Base-by-base conservation (phyloP, 768 basidiomycete genomes). In the Russula sp. region DNA sequence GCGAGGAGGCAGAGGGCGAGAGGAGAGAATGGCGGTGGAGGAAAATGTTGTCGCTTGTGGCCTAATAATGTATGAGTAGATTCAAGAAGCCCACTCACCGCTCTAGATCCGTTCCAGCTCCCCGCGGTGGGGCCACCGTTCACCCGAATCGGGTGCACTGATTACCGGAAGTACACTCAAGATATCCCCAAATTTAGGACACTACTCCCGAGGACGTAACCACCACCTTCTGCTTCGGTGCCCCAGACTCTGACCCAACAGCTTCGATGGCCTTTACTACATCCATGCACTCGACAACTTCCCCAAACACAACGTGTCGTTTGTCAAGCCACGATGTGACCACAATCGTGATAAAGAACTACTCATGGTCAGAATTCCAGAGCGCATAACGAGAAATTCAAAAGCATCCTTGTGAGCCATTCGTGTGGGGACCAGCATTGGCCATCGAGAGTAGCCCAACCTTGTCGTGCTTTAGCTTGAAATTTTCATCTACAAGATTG, bases 341-440 rank as follows among this genome's bases (percentile, higher is more conserved):
- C 18, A 61, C 68, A 36, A 73, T 74, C 4, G 77, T 78, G 60
- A 77, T 73, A 66, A 76, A 77, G 68, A 76, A 77, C 75, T 76
- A 66, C 5, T 18, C 9, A 18, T 4, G 11, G 29, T 56, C 29
- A 43, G 32, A 6, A 3, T 13, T 45, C 22, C 58, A 46, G 18
- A n/a, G n/a, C 34, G 11, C 18, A 13, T 11, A 2, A 39, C 18
- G 38, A 22, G n/a, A 7, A 5, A n/a, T 2, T 4, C 22, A 3
- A 29, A 7, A 20, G 8, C 71, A 52, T 59, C 76, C 76, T 72
- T 77, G 77, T n/a, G 76, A 77, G 10, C 79, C 78, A 69, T 81
- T 82, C 56, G 80, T 76, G 68, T 80, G 71, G 11, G 77, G 74
- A 13, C 80, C 81, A 52, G 78, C 73, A 69, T 81, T 83, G 42